A percentile compares a stretch with the other conserved stretches of the same genome.
These are phyloP conservation scores for Fusarium oxysporum DNA, from an alignment of 2,329 filamentous ascomycete genomes.

Conservation along the genomic window DNA sequence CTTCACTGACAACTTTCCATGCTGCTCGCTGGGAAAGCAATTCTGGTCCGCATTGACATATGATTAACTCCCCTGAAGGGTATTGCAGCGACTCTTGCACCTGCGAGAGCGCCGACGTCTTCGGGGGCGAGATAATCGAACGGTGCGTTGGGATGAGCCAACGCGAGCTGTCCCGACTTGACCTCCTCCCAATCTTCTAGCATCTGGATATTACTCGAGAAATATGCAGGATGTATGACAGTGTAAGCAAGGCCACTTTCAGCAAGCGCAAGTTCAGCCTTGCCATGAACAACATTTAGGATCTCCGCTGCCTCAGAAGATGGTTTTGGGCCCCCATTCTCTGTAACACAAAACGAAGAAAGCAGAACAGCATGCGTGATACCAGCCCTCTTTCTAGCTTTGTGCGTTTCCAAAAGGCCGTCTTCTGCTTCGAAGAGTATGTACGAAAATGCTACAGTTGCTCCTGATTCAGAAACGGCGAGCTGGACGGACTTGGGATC, in stretches of 20 bases:
- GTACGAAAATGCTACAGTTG: conserved; percentile 21
- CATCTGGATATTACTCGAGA: conserved; percentile 13
- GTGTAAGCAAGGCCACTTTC: neutral
- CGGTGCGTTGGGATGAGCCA: neutral
- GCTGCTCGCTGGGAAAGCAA: neutral
- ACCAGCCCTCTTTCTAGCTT: conserved; percentile 15
- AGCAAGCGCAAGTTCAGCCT: conserved; percentile 10
- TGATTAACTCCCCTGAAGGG: neutral
- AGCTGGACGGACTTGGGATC: conserved; percentile 4
- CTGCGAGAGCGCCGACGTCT: conserved; percentile 11
- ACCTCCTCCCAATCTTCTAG: conserved; percentile 3
- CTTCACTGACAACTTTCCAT: conserved; percentile 1
- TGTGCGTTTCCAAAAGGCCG: neutral
- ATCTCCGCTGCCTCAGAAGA: neutral
- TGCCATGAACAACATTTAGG: conserved; percentile 3
- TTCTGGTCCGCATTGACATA: conserved; percentile 14
- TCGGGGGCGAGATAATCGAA: conserved; percentile 28
- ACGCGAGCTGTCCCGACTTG: neutral
- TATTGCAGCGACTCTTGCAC: neutral
- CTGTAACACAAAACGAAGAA: neutral
- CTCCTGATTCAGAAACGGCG: conserved; percentile 8
- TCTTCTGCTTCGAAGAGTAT: conserved; percentile 12
- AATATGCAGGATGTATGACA: conserved; percentile 6
- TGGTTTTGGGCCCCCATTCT: neutral
- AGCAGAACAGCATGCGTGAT: conserved; percentile 15